Base-by-base conservation (phyloP, 768 basidiomycete species). In the Nidula microcarpa region DNA sequence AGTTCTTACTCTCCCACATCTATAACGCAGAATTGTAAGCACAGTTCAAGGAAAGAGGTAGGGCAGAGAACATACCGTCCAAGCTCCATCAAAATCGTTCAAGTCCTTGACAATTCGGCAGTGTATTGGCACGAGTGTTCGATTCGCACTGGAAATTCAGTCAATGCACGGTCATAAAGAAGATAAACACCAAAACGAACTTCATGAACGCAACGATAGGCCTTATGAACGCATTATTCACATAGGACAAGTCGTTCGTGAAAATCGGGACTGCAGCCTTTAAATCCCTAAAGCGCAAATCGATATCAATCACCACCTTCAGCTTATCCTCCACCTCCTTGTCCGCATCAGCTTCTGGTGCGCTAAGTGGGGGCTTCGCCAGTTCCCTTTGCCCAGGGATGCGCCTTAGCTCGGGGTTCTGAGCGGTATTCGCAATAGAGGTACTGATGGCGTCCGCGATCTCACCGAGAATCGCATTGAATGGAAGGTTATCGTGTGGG, bases 171-270 rank as follows among this genome's bases (percentile, higher is more conserved):
- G 7, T 32, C 35, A 16, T 16, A 10, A 53, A 43, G 49, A 36
- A 37, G 41, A 52, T 36, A 49, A 5, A 33, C 51, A 47, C 43
- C 32, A 41, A 6, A 18, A 55, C 9, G 55, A 61, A 95, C 94
- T 97, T 97, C 86, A 98, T 95, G 65, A 99, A 99, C 1, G 94
- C 96, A 13, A 98, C 97, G 57, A 99, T 98, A 3, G 97, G 95
- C 60, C 97, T 69, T 46, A 97, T 88, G 23, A 98, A 73, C 17
- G 97, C 97, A 62, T 87, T 91, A 62, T 96, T 97, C 56, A 91
- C 87, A 62, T 96, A 92, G 43, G 91, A 91, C 53, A 99, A 66
- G 63, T 97, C 91, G 44, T 77, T 79, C 33, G 93, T 86, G 72
- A 95, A 98, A 49, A 96, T 80, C 1, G 97, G 97, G 10, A 99